Percentiles rank a stretch among this genome's conserved stretches.
Conservation (phyloP, 1,139 yeast species). For the Blastobotrys illinoisensis region DNA sequence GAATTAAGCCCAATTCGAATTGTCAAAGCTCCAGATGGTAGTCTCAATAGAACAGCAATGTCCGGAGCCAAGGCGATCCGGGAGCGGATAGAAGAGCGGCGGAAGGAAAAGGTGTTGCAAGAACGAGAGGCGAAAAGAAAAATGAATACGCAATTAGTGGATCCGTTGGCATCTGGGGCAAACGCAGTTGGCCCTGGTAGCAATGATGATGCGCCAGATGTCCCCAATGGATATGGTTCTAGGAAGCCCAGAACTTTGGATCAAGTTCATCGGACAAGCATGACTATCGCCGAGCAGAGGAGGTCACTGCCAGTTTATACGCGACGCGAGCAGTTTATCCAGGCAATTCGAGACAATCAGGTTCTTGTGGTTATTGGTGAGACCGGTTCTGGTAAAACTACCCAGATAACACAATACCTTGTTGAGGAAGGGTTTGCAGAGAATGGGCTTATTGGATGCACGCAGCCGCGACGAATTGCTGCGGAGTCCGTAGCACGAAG, state of each 20-base stretch:
- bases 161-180: constrained; percentile 11
- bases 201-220: no score
- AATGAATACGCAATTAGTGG: constrained; percentile 21
- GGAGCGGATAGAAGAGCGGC: constrained; percentile 56
- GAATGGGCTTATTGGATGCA: constrained; percentile 66
- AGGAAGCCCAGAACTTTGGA: constrained; percentile 12
- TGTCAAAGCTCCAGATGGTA: constrained; percentile 70
- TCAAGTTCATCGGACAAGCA: constrained; percentile 24
- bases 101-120: constrained; percentile 27
- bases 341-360: constrained; percentile 62
- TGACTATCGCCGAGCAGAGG: constrained; percentile 60
- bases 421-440: constrained; percentile 60
- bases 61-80: constrained; percentile 67
- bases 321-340: constrained; percentile 53
- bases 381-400: constrained; percentile 96
- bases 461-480: constrained; percentile 95
- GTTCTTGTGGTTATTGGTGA: constrained; percentile 85
- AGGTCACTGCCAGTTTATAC: constrained; percentile 67
- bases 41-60: constrained; percentile 69
- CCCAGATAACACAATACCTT: constrained; percentile 82
- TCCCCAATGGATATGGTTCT: no score
- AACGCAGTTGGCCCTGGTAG: constrained; percentile 4
- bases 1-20: constrained; percentile 52
- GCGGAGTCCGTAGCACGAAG: constrained; percentile 90
- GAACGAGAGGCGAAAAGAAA: constrained; percentile 20